phyloP scores from a whole-genome alignment of 2,329 filamentous ascomycete genomes.

The Nothomitra cinnamomea region DNA sequence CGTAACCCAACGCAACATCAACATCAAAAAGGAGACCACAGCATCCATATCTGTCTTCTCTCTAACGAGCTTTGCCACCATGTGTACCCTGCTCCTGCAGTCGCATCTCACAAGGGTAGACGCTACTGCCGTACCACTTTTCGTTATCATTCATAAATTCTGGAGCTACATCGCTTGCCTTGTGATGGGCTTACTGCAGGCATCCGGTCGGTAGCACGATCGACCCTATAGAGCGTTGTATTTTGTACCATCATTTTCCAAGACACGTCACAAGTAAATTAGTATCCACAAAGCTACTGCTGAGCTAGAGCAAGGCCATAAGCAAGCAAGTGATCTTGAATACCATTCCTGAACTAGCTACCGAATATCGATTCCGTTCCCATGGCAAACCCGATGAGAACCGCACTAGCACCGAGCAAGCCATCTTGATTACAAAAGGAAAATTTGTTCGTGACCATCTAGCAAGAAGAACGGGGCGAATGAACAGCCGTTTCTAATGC shows the following conservation, averaged over 20 bases:
- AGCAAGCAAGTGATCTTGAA: too few relatives aligned
- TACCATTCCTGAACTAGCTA: background rate
- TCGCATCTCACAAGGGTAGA: conserved; percentile 45
- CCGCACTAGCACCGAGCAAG: background rate
- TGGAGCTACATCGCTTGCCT: conserved; percentile 15
- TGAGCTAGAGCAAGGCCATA: too few relatives aligned
- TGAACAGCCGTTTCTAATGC: background rate
- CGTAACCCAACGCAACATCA: conserved; percentile 60
- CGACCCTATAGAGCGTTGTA: background rate
- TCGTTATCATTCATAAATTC: conserved; percentile 5
- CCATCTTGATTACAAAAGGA: background rate
- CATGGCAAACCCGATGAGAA: background rate
- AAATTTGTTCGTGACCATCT: background rate
- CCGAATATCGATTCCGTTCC: background rate
- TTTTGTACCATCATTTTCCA: background rate
- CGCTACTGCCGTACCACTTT: conserved; percentile 38
- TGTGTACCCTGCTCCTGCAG: conserved; percentile 51
- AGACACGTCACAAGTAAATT: background rate
- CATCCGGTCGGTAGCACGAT: background rate
- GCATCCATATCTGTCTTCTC: conserved; percentile 65
- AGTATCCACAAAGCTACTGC: too few relatives aligned
- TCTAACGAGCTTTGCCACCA: conserved; percentile 58
- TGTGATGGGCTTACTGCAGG: background rate
- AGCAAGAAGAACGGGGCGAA: background rate
- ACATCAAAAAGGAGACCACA: conserved; percentile 62